Conservation (phyloP, 768 basidiomycete species). For the Podaxis rugospora region DNA sequence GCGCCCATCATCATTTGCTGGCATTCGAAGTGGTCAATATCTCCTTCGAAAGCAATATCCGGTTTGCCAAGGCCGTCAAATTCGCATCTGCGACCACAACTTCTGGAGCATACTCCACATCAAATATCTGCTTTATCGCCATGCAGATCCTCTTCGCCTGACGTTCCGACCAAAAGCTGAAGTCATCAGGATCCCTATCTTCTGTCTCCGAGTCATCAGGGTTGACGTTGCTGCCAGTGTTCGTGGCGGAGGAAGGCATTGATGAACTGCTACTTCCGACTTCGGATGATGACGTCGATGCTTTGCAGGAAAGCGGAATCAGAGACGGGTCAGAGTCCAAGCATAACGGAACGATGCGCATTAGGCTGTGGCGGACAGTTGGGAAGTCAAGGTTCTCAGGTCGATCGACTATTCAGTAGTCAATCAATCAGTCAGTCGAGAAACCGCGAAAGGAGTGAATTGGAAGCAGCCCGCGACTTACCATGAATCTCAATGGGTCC, state of each 20-base stretch:
- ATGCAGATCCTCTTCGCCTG: constrained; percentile 88
- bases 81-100: constrained; percentile 95
- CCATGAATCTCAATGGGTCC: constrained; percentile 89
- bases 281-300: constrained; percentile 20
- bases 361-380: constrained; percentile 61
- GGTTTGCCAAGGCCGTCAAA: constrained; percentile 74
- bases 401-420: constrained; percentile 52
- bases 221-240: constrained; percentile 13
- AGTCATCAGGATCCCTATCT: constrained; percentile 81
- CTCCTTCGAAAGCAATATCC: constrained; percentile 71
- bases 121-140: constrained; percentile 77
- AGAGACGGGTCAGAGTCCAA: constrained; percentile 83
- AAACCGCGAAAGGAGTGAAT: neutral
- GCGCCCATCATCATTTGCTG: neutral
- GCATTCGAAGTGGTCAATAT: constrained; percentile 11
- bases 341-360: constrained; percentile 78
- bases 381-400: constrained; percentile 60
- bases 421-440: constrained; percentile 11
- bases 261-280: neutral
- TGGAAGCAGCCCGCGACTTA: constrained; percentile 30
- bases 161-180: constrained; percentile 85
- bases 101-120: constrained; percentile 83
- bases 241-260: constrained; percentile 2
- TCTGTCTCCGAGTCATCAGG: constrained; percentile 28
- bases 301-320: constrained; percentile 66